Conservation (phyloP, 2,329 filamentous ascomycete genomes). For the Cordyceps militaris region DNA sequence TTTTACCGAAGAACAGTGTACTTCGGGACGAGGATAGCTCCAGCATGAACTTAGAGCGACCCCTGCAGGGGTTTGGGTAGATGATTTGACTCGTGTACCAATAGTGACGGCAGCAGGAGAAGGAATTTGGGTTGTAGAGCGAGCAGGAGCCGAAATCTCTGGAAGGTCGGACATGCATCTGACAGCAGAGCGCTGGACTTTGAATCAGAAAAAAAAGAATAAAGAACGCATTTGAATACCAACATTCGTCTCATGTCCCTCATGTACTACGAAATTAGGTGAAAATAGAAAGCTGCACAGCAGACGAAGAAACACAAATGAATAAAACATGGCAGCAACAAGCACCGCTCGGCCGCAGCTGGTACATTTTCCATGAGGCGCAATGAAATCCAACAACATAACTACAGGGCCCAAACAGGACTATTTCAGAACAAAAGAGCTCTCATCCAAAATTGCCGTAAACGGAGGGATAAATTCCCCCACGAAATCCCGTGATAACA, state of each 20-base stretch:
- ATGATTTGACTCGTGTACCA: slow-evolving; percentile 12
- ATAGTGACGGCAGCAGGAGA: slow-evolving; percentile 4
- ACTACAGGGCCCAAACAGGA: not conserved
- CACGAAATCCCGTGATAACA: not conserved
- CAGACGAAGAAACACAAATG: not conserved
- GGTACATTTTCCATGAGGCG: not conserved
- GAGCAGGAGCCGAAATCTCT: not conserved
- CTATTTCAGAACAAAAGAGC: not conserved
- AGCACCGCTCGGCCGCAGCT: slow-evolving; percentile 2
- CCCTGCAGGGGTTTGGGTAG: slow-evolving; percentile 6
- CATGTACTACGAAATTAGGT: not conserved
- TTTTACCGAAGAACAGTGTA: not conserved
- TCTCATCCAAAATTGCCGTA: not conserved
- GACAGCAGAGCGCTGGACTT: slow-evolving; percentile 2
- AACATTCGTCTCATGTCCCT: not conserved
- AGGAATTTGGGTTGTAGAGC: slow-evolving; percentile 2
- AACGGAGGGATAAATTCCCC: not conserved
- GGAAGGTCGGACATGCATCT: not conserved
- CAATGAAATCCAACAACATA: not conserved
- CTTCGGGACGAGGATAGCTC: not conserved
- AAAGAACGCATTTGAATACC: slow-evolving; percentile 11
- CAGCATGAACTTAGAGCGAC: not conserved
- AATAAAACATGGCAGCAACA: not conserved
- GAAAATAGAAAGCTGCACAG: not conserved
- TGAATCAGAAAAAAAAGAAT: slow-evolving; percentile 3